Evolutionary conservation across 2,329 filamentous ascomycete genomes (phyloP).

Genomic region (Xylaria sp.): DNA sequence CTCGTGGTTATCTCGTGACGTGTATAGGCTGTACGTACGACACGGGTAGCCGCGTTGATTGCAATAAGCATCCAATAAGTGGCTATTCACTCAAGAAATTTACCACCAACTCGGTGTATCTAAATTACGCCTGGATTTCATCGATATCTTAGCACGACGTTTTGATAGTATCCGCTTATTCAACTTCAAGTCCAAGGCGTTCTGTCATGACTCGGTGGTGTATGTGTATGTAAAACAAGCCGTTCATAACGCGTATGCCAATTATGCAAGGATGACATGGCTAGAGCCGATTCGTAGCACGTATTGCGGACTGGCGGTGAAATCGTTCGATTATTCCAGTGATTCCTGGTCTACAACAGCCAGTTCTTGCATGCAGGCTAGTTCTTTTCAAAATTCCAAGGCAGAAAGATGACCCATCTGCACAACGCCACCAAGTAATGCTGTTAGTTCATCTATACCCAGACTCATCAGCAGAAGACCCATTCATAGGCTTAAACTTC

Average conservation of each 20-base stretch:
- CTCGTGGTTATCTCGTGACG: constrained; percentile 24
- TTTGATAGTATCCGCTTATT: neutral
- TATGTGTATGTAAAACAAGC: constrained; percentile 6
- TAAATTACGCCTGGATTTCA: neutral
- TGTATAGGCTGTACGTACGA: constrained; percentile 26
- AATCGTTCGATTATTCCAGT: constrained; percentile 25
- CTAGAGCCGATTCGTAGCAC: constrained; percentile 23
- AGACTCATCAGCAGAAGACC: neutral
- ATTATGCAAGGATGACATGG: constrained; percentile 30
- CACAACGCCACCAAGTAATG: constrained; percentile 3
- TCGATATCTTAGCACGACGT: neutral
- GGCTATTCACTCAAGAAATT: constrained; percentile 2
- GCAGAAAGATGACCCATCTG: neutral
- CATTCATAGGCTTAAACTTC: neutral
- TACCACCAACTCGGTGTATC: constrained; percentile 6
- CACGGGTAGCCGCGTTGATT: constrained; percentile 18
- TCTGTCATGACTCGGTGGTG: neutral
- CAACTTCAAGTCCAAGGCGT: neutral
- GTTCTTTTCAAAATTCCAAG: neutral
- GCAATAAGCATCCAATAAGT: constrained; percentile 7
- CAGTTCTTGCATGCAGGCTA: constrained; percentile 19
- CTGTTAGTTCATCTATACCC: constrained; percentile 1
- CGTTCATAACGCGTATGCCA: constrained; percentile 9
- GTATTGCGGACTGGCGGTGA: constrained; percentile 11
- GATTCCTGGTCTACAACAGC: constrained; percentile 8